Conservation (phyloP, 805 yeast species). For the Candida palmyrensis region DNA sequence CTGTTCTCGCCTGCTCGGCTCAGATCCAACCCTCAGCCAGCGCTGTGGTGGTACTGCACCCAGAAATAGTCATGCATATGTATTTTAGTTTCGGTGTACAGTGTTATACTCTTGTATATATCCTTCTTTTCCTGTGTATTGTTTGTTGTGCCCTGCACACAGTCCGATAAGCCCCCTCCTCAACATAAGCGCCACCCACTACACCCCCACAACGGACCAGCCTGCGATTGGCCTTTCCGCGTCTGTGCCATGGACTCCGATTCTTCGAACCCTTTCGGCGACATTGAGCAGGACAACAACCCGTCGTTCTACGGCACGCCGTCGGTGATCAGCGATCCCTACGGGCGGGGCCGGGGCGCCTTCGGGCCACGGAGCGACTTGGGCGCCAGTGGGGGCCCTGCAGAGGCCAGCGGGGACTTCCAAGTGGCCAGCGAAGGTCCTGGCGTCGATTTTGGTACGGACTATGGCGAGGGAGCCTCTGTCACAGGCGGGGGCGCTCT, state of each 20-base stretch:
- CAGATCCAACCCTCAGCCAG: too few relatives aligned
- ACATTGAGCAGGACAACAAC: slow-evolving; percentile 41
- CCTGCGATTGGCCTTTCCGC: background rate
- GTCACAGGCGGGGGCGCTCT: too few relatives aligned
- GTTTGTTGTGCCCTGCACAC: slow-evolving; percentile 1
- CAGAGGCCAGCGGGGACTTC: background rate
- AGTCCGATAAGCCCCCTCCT: background rate
- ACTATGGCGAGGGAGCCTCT: background rate
- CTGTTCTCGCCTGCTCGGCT: too few relatives aligned
- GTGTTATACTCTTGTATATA: too few relatives aligned
- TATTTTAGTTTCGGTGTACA: too few relatives aligned
- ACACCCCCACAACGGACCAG: background rate
- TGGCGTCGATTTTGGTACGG: background rate
- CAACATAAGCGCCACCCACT: background rate
- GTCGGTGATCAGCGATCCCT: slow-evolving; percentile 23
- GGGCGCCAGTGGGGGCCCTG: too few relatives aligned
- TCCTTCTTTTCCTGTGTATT: too few relatives aligned
- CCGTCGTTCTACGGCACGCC: slow-evolving; percentile 37
- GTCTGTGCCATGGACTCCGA: slow-evolving; percentile 4
- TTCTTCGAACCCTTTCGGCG: slow-evolving; percentile 19
- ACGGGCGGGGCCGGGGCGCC: slow-evolving; percentile 10
- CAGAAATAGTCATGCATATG: too few relatives aligned
- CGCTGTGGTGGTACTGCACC: too few relatives aligned
- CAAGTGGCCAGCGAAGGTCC: background rate
- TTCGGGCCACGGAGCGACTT: too few relatives aligned